These are phyloP conservation scores for Paspalum vaginatum DNA, from an alignment of 176 grass and related monocot species.

Conservation along the genomic window DNA sequence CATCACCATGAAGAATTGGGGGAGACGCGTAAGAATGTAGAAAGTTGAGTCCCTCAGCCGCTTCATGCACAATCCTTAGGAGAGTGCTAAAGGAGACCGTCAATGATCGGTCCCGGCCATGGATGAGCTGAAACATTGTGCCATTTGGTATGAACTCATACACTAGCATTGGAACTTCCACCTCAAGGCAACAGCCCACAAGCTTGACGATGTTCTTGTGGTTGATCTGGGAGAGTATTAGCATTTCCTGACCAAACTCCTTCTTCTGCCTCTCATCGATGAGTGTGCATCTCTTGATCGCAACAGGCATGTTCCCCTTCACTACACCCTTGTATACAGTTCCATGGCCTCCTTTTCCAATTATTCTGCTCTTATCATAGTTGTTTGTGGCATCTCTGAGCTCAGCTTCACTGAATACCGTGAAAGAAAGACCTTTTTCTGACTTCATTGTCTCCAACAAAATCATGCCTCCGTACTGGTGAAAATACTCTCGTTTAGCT, in stretches of 20 bases:
- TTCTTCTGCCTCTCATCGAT: neutral
- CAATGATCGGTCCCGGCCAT: neutral
- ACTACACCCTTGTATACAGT: neutral
- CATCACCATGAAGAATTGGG: neutral
- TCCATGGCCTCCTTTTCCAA: neutral
- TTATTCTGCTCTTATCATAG: neutral
- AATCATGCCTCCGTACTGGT: neutral
- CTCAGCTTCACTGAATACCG: neutral
- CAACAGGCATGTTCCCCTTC: neutral
- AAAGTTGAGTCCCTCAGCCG: neutral
- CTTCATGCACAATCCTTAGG: neutral
- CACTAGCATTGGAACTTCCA: neutral
- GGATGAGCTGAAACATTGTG: neutral
- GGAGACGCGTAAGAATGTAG: neutral
- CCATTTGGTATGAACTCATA: neutral
- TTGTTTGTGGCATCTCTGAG: neutral
- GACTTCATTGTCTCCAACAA: neutral
- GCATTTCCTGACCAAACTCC: neutral
- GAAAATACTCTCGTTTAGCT: neutral
- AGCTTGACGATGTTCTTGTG: neutral
- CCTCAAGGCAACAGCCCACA: neutral
- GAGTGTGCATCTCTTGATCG: neutral
- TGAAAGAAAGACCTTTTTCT: neutral
- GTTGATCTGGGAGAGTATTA: neutral
- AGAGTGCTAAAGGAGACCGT: neutral